Base-by-base conservation (phyloP, 2,329 filamentous ascomycete species). In the Hymenotorrendiella dingleyae region DNA sequence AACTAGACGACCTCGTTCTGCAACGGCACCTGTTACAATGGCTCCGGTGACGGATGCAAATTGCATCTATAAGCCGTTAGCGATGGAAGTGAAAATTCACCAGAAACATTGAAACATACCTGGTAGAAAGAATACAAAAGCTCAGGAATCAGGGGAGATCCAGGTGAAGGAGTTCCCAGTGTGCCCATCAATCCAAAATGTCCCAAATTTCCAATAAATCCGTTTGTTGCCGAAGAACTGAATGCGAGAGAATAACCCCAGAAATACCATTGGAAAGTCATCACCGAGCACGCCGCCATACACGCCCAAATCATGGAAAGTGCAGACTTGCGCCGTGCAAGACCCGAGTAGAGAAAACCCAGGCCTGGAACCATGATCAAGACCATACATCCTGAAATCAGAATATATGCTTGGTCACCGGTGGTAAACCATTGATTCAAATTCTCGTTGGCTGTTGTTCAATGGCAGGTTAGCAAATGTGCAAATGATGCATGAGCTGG, bases 181-280 rank as follows among this genome's bases (percentile, higher is more conserved):
- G 88, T 87, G 60, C 89, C 86, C 73, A 79, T 83, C 56, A 98
- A 74, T 48, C 89, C 93, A 57, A 97, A 95, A 65, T 94, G 86
- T 55, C 82, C 76, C 43, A 98, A 69, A 64, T 97, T 80, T 42
- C 93, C 93, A 61, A 98, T 97, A 69, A 86, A 97, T 40, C 86
- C 84, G 68, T 86, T 96, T 54, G 78, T 88, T 4, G 83, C 86
- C 11, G 80, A 80, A 32, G 77, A 73, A 60, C 86, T 93, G 68
- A 97, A 96, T 40, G 91, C 90, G 48, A 98, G 74, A 11, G 91
- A 95, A 67, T 95, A 98, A 27, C 93, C 93, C 91, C 93, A 97
- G 66, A 98, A 96, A 62, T 96, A 97, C 93, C 93, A 98, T 70
- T 98, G 93, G 72, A 98, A 96, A 43, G 86, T 84, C 64, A 96